Evolutionary conservation across 2,329 filamentous ascomycete genomes (phyloP).

Genomic region (Daldinia sp.): DNA sequence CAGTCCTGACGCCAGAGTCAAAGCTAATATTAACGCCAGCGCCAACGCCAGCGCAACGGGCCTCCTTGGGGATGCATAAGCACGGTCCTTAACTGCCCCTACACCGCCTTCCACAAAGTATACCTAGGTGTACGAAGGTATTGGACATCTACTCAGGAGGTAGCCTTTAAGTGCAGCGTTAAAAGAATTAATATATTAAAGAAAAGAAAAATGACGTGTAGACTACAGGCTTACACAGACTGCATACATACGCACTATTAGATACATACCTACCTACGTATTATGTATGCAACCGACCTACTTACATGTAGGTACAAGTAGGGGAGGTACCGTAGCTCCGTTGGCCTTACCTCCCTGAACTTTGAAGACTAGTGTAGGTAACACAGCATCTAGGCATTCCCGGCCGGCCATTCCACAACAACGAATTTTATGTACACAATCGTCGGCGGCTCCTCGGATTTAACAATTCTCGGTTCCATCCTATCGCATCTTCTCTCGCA

Average conservation of each 20-base stretch:
- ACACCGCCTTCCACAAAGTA: conserved; percentile 25
- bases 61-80: conserved; percentile 29
- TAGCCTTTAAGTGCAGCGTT: background rate
- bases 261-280: background rate
- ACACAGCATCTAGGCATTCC: too few species aligned
- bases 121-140: background rate
- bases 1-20: background rate
- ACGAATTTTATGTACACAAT: conserved; percentile 7
- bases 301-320: too few species aligned
- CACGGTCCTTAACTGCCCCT: conserved; percentile 13
- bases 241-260: background rate
- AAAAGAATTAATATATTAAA: background rate
- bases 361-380: too few species aligned
- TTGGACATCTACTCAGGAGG: too few species aligned
- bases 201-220: conserved; percentile 28
- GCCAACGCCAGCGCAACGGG: conserved; percentile 14
- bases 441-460: conserved; percentile 28
- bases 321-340: too few species aligned
- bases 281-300: too few species aligned
- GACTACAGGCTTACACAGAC: background rate
- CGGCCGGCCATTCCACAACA: background rate
- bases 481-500: conserved; percentile 3
- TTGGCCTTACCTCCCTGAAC: too few species aligned
- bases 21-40: background rate
- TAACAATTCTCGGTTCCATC: conserved; percentile 9